phyloP scores from a whole-genome alignment of 2,329 filamentous ascomycete genomes.

The Teratosphaeria zuluensis region DNA sequence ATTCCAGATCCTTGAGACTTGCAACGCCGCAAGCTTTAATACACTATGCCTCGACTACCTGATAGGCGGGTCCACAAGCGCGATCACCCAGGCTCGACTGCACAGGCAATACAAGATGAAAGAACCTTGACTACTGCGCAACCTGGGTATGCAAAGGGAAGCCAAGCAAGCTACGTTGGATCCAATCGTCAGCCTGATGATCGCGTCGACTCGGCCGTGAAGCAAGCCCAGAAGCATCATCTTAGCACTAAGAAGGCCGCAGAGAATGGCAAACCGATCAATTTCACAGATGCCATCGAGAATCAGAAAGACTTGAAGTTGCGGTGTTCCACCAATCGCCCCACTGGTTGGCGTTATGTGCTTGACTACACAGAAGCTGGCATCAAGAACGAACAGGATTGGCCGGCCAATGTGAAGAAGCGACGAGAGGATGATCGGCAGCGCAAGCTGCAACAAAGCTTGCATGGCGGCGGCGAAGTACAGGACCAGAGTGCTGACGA shows the following conservation, averaged over 20 bases:
- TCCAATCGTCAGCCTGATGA: background rate
- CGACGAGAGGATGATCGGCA: conserved; percentile 24
- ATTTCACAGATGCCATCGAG: conserved; percentile 30
- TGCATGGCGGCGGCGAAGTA: conserved; percentile 17
- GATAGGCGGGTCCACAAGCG: background rate
- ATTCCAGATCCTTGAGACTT: background rate
- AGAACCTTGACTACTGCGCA: background rate
- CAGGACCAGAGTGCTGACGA: conserved; percentile 25
- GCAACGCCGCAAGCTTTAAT: background rate
- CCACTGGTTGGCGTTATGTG: conserved; percentile 42
- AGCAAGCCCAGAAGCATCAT: background rate
- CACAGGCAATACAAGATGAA: background rate
- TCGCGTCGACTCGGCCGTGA: background rate
- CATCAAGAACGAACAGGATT: conserved; percentile 40
- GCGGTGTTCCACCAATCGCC: conserved; percentile 33
- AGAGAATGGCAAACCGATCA: conserved; percentile 27
- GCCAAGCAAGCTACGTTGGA: background rate
- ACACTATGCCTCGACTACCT: background rate
- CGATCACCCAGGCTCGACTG: background rate
- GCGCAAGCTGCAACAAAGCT: conserved; percentile 11
- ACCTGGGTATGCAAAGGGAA: background rate
- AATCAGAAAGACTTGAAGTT: conserved; percentile 33
- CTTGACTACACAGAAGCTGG: conserved; percentile 40
- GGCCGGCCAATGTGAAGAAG: conserved; percentile 39
- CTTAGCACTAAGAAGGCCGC: background rate